phyloP scores from a whole-genome alignment of 768 basidiomycete species.

The Calocybe gangraenosa region DNA sequence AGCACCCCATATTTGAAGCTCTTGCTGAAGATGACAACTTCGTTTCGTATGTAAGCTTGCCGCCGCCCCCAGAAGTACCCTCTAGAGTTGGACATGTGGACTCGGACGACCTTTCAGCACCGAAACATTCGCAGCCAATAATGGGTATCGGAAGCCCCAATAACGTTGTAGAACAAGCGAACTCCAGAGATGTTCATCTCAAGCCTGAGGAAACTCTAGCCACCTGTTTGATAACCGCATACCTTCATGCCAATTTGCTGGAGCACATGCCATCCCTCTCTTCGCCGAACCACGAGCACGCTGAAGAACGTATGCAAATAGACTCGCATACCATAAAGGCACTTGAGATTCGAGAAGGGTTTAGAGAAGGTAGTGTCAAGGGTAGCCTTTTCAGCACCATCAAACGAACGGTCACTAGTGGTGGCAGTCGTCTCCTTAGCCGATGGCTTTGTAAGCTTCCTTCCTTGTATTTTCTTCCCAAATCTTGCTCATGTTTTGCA shows the following conservation, averaged over 20 bases:
- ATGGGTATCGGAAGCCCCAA: not conserved
- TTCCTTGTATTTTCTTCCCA: slow-evolving; percentile 24
- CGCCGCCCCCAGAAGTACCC: slow-evolving; percentile 3
- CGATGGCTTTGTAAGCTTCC: slow-evolving; percentile 68
- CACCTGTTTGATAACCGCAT: slow-evolving; percentile 58
- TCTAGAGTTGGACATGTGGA: not conserved
- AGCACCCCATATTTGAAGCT: slow-evolving; percentile 43
- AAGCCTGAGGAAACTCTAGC: slow-evolving; percentile 47
- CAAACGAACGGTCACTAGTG: slow-evolving; percentile 72
- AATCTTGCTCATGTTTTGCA: slow-evolving; percentile 24
- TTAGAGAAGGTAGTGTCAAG: slow-evolving; percentile 64
- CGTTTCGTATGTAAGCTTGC: slow-evolving; percentile 41
- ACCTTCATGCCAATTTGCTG: slow-evolving; percentile 63
- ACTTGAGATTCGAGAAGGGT: slow-evolving; percentile 78
- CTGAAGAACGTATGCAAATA: slow-evolving; percentile 72
- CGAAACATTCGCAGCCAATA: not conserved
- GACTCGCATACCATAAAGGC: slow-evolving; percentile 86
- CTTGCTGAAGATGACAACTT: slow-evolving; percentile 54
- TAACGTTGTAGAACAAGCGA: not conserved
- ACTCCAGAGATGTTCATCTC: slow-evolving; percentile 9
- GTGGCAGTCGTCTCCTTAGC: slow-evolving; percentile 71
- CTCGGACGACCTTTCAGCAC: not conserved
- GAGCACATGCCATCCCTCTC: slow-evolving; percentile 72
- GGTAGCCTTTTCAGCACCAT: slow-evolving; percentile 75
- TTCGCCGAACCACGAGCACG: slow-evolving; percentile 52